Conservation (phyloP, 1,139 yeast species). For the Debaryomyces nepalensis region DNA sequence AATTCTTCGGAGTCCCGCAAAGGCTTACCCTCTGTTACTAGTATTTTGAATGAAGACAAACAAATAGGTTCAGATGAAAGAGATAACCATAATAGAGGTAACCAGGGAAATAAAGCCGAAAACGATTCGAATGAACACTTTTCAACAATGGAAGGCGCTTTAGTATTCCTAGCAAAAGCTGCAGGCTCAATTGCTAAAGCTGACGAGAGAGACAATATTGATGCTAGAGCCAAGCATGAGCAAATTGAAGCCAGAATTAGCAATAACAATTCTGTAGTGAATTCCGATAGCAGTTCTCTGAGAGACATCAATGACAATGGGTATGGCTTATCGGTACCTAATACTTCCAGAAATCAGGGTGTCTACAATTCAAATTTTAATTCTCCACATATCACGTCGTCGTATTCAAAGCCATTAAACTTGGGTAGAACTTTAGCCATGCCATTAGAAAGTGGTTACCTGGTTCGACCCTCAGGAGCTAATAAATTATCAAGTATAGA, state of each 20-base stretch:
- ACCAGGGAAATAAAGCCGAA: conserved; percentile 1
- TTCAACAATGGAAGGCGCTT: conserved; percentile 66
- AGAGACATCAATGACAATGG: neutral
- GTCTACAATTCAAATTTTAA: conserved; percentile 1
- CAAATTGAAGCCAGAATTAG: conserved; percentile 39
- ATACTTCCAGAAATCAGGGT: conserved; percentile 2
- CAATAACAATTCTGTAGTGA: conserved; percentile 5
- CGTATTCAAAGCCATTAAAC: conserved; percentile 21
- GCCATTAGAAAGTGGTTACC: conserved; percentile 48
- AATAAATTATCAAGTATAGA: conserved; percentile 61
- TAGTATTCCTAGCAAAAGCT: conserved; percentile 73
- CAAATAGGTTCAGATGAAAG: neutral
- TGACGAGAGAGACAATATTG: conserved; percentile 67
- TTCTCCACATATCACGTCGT: conserved; percentile 18
- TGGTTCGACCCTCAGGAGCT: conserved; percentile 59
- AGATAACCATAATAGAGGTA: neutral
- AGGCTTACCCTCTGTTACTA: conserved; percentile 9
- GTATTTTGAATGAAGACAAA: conserved; percentile 7
- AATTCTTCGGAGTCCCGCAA: neutral
- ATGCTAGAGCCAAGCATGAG: conserved; percentile 61
- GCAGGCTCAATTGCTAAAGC: conserved; percentile 75
- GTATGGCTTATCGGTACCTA: neutral
- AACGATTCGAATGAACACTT: conserved; percentile 24
- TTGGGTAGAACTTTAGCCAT: conserved; percentile 22
- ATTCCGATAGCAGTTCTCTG: conserved; percentile 3